Base-by-base conservation (phyloP, 768 basidiomycete species). In the Mycena rosella region DNA sequence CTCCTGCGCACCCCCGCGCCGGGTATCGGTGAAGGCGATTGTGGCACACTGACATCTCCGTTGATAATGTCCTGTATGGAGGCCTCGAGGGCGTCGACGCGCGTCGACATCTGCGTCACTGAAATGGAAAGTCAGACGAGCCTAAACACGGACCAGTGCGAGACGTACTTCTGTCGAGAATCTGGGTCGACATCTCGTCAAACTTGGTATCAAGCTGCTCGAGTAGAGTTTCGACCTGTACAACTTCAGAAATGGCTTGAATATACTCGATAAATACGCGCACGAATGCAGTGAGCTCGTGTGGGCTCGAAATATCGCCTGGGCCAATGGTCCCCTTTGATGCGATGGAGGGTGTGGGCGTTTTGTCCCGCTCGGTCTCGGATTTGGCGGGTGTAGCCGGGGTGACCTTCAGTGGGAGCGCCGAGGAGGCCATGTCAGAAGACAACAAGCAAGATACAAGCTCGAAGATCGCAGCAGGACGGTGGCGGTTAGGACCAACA, bases 41-140 rank as follows among this genome's bases (percentile, higher is more conserved):
- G 87, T 14, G 90, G 87, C 42, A 89, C 80, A 70, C 84, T 88
- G 18, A 87, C 78, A 65, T 92, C 93, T 30, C 89, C 89, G 67
- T 91, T 93, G 75, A 98, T 96, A 53, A 97, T 93, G 74, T 97
- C 96, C 72, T 96, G 94, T 61, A 98, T 96, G 14, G 96, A 89
- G 20, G 89, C 89, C 75, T 98, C 96, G 32, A 98, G 84, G 20
- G 93, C 88, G 74, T 98, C 96, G 24, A 98, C 96, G 48, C 96
- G 88, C 42, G 88, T 87, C 1, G 96, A 96, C 96, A 97, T 98
- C 73, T 95, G 92, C 61, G 82, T 88, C 96, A 98, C 96, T 97
- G 75, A 30, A n/a, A 42, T 52, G 38, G 60, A 26, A 65, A 62
- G 44, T 59, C 26, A 60, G 60, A 53, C 40, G 59, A 70, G 14